A percentile compares a stretch with the other conserved stretches of the same genome.
phyloP scores from a whole-genome alignment of 345 rosid species.

The Eucalyptus coolabah region DNA sequence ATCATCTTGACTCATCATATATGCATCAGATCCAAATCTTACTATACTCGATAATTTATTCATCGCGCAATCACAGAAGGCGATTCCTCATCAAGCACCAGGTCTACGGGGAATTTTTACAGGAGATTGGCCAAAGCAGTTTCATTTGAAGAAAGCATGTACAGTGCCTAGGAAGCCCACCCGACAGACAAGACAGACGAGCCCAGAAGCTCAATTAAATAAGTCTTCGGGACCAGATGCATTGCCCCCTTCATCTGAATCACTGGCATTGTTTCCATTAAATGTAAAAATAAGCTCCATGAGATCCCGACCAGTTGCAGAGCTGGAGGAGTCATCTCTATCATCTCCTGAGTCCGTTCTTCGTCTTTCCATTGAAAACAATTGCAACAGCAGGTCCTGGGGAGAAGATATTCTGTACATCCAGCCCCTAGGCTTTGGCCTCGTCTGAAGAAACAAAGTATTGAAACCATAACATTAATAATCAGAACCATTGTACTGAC shows the following conservation, averaged over 20 bases:
- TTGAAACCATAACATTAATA: background rate
- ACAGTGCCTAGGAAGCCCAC: background rate
- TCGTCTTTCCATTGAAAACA: conserved; percentile 34
- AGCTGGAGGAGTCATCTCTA: conserved; percentile 22
- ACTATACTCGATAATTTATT: background rate
- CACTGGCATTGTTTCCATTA: conserved; percentile 29
- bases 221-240: background rate
- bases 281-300: conserved; percentile 35
- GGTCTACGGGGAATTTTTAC: background rate
- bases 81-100: background rate
- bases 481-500: conserved; percentile 5
- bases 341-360: conserved; percentile 8
- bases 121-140: background rate
- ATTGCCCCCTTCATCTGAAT: conserved; percentile 19
- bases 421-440: conserved; percentile 45
- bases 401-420: conserved; percentile 32
- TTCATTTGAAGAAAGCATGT: background rate
- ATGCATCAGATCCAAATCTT: background rate
- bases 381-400: conserved; percentile 42
- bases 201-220: background rate
- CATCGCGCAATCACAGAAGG: background rate
- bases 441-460: conserved; percentile 45
- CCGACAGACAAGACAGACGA: background rate
- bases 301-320: conserved; percentile 23
- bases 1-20: background rate